Base-by-base conservation (phyloP, 495 filamentous ascomycete species). In the Neurospora sp. region DNA sequence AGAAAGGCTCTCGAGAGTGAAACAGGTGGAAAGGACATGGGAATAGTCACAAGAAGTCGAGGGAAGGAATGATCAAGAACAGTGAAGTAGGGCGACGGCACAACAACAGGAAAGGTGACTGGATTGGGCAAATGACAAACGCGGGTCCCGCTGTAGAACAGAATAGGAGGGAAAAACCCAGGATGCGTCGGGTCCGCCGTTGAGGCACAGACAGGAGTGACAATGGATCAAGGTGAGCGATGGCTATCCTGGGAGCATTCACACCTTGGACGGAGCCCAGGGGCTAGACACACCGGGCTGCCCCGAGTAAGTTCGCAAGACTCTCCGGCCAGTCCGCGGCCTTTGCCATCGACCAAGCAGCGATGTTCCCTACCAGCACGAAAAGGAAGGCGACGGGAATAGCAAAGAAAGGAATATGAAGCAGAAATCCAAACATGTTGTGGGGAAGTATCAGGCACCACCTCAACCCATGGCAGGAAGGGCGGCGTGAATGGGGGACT, bases 181-280 rank as follows among this genome's bases (percentile, higher is more conserved):
- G 65, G 44, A 44, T 68, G 35, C 38, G 45, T 72, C 70, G 73
- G 71, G 71, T 69, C 73, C 76, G 77, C 77, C 74, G 69, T 75
- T 42, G 68, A 75, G 73, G 75, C 73, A 77, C 75, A 73, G 72
- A 72, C 72, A 73, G 40, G 59, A 70, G 53, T 42, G 65, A 65
- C 71, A 74, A 38, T 70, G 68, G 71, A 70, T 74, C 53, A 65
- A 71, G 70, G 45, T 41, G 42, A 68, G 74, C 42, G 68, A 70
- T 70, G 71, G 59, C 70, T 71, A 77, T 71, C 69, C 74, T 68
- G 69, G 70, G 73, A 61, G 53, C 53, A 65, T 65, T 65, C 27
- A 35, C 53, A 65, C 6, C 53, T 76, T 76, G 69, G 48, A 53
- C 42, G 71, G 71, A 73, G 72, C 42, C 71, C 73, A 69, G 78